Evolutionary conservation across 768 basidiomycete genomes (phyloP), one percentile per base, ranked within the genome.

Genomic region (Kwoniella mangroviensis): DNA sequence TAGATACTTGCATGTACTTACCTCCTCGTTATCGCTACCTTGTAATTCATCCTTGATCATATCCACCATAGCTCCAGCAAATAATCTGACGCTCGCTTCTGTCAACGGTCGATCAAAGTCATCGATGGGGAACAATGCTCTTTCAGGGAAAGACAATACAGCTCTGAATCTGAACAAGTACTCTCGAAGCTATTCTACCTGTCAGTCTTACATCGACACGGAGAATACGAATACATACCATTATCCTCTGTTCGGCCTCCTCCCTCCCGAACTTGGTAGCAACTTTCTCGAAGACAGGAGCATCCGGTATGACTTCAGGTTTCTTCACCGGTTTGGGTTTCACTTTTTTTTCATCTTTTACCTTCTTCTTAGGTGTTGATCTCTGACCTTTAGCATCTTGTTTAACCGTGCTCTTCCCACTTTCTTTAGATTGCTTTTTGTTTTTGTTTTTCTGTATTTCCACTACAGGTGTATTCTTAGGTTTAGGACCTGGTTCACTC

Each of bases 21-120:
- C 73, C 15, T 74, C 69, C 11, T 68, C 61, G 62, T 75, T 71
- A 21, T 34, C 45, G 42, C 69, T 60, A 12, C 34, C 61, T 49
- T 67, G 54, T 10, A 73, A 13, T 40, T 79, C 74, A 24, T 75
- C 74, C 40, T 63, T 61, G 62, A 77, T 72, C 59, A 73, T 34
- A 28, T 79, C 76, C 59, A 79, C 34, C 72, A 79, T 77, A 12
- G 75, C 69, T 15, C 78, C 76, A 21, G 70, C 75, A 43, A 79
- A 72, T 17, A 74, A n/a, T 28, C 76, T 41, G 6, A 77, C 76
- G 54, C 68, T 75, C 2, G 78, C 74, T 51, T 79, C 78, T 10
- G 74, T 75, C 12, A 79, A 34, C 21, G 76, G 74, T 41, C 78
- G 53, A 71, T 79, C 78, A 58, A 79, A 79, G 61, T 79, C 78